These are phyloP conservation scores for Eimeria necatrix DNA, from an alignment of 169 alveolate species.

Conservation along the genomic window DNA sequence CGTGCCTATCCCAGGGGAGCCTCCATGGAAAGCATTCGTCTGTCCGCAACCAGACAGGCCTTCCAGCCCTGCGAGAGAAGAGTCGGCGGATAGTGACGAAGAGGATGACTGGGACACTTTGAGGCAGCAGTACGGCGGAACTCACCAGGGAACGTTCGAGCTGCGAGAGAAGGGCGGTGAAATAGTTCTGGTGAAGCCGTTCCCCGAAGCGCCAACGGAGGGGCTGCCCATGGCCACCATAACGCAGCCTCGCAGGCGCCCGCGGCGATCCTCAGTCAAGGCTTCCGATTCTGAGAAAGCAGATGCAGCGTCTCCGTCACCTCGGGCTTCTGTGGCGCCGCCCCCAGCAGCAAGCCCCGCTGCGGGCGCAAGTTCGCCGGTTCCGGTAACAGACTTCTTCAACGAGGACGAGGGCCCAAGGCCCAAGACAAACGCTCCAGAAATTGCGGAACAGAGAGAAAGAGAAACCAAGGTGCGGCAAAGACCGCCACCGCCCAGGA, in stretches of 20 bases:
- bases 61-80: background rate
- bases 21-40: slow-evolving; percentile 30
- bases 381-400: slow-evolving; percentile 27
- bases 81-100: slow-evolving; percentile 23
- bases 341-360: background rate
- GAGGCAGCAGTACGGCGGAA: slow-evolving; percentile 62
- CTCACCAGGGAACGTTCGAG: slow-evolving; percentile 66
- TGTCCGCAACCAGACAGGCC: background rate
- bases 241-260: slow-evolving; percentile 40
- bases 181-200: slow-evolving; percentile 39
- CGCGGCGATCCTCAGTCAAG: background rate
- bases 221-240: slow-evolving; percentile 22
- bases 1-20: slow-evolving; percentile 18
- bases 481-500: slow-evolving; percentile 3
- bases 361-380: background rate
- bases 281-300: background rate
- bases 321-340: background rate
- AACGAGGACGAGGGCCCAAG: slow-evolving; percentile 56
- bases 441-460: slow-evolving; percentile 32
- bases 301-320: background rate
- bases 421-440: slow-evolving; percentile 67
- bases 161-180: slow-evolving; percentile 43
- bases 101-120: slow-evolving; percentile 64
- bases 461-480: background rate
- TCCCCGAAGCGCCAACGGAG: slow-evolving; percentile 69